phyloP scores from a whole-genome alignment of 805 yeast species.

The Wickerhamiella lipophila region DNA sequence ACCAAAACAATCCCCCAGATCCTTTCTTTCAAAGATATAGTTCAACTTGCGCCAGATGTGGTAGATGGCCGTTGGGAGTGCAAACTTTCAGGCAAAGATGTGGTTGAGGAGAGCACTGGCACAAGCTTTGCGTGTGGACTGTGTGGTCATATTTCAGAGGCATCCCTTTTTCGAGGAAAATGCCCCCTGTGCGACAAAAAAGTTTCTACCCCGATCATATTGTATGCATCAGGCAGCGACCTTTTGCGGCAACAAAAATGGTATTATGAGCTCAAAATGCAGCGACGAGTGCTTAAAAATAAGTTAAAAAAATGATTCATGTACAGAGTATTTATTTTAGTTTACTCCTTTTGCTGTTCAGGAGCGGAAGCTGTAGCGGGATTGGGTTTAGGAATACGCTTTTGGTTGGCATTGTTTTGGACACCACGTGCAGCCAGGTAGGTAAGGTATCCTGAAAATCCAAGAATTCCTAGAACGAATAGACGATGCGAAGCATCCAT shows the following conservation, averaged over 20 bases:
- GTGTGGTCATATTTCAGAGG: constrained; percentile 27
- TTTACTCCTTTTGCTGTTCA: constrained; percentile 14
- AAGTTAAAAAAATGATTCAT: constrained; percentile 25
- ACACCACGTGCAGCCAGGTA: constrained; percentile 10
- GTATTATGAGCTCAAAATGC: constrained; percentile 18
- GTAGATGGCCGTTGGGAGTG: constrained; percentile 28
- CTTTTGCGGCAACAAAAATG: constrained; percentile 21
- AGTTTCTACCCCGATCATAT: constrained; percentile 26
- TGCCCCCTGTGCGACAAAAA: constrained; percentile 30
- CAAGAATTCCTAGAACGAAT: constrained; percentile 54
- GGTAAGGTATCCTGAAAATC: constrained; percentile 32
- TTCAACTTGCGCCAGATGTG: constrained; percentile 30
- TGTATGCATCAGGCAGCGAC: constrained; percentile 30
- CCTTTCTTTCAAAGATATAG: constrained; percentile 34
- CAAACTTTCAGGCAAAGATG: constrained; percentile 29
- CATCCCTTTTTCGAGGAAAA: constrained; percentile 17
- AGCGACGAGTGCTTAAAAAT: constrained; percentile 23
- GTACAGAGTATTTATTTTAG: constrained; percentile 25
- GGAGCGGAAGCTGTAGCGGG: background rate
- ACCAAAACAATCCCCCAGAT: constrained; percentile 24
- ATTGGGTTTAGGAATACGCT: constrained; percentile 15
- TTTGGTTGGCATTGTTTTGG: constrained; percentile 3
- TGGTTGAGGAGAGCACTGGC: constrained; percentile 28
- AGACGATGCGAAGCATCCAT: constrained; percentile 63
- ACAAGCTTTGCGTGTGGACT: constrained; percentile 35